These are phyloP conservation scores for Holtermannia corniformis DNA, from an alignment of 768 basidiomycete genomes.

Conservation along the genomic window DNA sequence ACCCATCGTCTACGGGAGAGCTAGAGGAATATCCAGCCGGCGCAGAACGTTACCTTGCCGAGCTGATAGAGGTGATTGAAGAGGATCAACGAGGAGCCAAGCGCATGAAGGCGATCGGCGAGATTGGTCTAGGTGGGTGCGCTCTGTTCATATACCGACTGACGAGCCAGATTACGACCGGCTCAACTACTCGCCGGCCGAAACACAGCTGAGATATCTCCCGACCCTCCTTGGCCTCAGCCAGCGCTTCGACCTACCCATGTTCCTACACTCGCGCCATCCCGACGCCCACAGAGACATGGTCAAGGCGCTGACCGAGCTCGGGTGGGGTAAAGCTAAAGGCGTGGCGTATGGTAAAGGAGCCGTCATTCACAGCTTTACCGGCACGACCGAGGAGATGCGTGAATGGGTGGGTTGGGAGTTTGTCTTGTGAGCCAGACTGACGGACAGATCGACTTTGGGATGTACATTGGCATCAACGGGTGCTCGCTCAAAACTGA, in stretches of 20 bases:
- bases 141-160: not conserved
- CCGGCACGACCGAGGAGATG: slow-evolving; percentile 56
- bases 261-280: slow-evolving; percentile 67
- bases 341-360: slow-evolving; percentile 48
- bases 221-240: slow-evolving; percentile 59
- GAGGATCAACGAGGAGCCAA: slow-evolving; percentile 43
- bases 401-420: slow-evolving; percentile 52
- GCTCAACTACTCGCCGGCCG: slow-evolving; percentile 53
- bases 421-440: not conserved
- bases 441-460: slow-evolving; percentile 54
- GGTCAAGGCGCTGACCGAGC: slow-evolving; percentile 55
- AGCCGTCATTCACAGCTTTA: slow-evolving; percentile 77
- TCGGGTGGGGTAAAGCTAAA: slow-evolving; percentile 55
- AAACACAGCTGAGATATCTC: slow-evolving; percentile 57
- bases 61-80: slow-evolving; percentile 51
- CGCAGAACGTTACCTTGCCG: slow-evolving; percentile 53
- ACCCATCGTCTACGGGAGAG: slow-evolving; percentile 64
- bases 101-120: slow-evolving; percentile 62
- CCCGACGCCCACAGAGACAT: slow-evolving; percentile 61
- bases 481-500: slow-evolving; percentile 69
- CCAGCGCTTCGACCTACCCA: slow-evolving; percentile 60
- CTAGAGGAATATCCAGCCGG: slow-evolving; percentile 55
- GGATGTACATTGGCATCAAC: slow-evolving; percentile 63
- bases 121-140: slow-evolving; percentile 62
- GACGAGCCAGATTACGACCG: slow-evolving; percentile 60